Percentiles rank a stretch among this genome's conserved stretches.
Conservation (phyloP, 495 filamentous ascomycete genomes). For the Staphylotrichum tortipilum region DNA sequence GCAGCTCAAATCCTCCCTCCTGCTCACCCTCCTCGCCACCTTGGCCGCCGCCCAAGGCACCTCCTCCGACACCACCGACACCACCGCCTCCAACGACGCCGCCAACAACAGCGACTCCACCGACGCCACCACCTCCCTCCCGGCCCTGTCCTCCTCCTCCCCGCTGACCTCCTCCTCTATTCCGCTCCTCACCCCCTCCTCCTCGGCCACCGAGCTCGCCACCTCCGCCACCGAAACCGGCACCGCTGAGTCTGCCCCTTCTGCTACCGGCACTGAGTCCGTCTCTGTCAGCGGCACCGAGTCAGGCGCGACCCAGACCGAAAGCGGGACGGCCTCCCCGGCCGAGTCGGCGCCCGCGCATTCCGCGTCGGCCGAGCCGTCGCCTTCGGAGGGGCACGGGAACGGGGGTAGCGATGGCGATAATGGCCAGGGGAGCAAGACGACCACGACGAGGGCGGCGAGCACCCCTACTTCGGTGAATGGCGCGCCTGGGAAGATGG, state of each 20-base stretch:
- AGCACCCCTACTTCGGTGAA: constrained; percentile 4
- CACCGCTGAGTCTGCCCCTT: too few species aligned
- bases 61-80: neutral
- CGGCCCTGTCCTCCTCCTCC: neutral
- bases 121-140: neutral
- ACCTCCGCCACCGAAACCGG: neutral
- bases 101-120: neutral
- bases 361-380: neutral
- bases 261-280: too few species aligned
- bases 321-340: too few species aligned
- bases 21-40: constrained; percentile 17
- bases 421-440: neutral
- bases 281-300: too few species aligned
- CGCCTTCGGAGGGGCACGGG: neutral
- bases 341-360: too few species aligned
- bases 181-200: neutral
- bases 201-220: neutral
- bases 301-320: too few species aligned
- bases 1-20: constrained; percentile 18
- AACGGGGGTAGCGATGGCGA: neutral
- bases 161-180: neutral
- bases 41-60: constrained; percentile 4
- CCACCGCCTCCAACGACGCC: neutral
- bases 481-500: neutral
- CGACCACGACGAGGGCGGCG: neutral